phyloP scores from a whole-genome alignment of 2,329 filamentous ascomycete species.

The Clonostachys solani region DNA sequence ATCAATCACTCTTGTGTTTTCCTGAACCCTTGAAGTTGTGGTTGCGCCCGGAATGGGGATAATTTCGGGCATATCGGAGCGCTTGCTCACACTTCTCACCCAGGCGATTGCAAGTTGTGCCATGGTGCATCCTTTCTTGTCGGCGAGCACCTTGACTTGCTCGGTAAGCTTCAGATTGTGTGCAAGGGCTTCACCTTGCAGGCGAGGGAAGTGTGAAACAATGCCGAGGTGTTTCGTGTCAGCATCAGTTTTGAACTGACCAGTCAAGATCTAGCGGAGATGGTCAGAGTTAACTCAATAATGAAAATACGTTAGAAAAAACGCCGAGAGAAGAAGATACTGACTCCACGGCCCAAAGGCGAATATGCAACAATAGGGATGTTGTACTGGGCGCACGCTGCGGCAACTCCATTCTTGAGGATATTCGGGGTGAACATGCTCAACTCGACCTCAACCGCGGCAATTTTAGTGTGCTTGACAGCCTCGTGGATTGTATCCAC shows the following conservation, averaged over 20 bases:
- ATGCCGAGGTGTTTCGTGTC: slow-evolving; percentile 53
- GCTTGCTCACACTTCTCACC: slow-evolving; percentile 44
- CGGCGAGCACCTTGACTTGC: slow-evolving; percentile 51
- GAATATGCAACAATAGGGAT: slow-evolving; percentile 73
- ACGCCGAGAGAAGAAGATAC: slow-evolving; percentile 9
- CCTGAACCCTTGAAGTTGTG: slow-evolving; percentile 48
- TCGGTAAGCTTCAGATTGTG: slow-evolving; percentile 59
- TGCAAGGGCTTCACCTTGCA: slow-evolving; percentile 56
- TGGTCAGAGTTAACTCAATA: slow-evolving; percentile 18
- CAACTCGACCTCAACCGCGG: slow-evolving; percentile 49
- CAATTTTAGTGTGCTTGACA: slow-evolving; percentile 35
- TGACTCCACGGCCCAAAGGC: slow-evolving; percentile 56
- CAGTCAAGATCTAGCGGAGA: slow-evolving; percentile 48
- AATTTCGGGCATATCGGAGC: slow-evolving; percentile 49
- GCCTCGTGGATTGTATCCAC: slow-evolving; percentile 44
- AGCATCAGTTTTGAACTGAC: slow-evolving; percentile 42
- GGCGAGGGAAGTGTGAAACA: slow-evolving; percentile 46
- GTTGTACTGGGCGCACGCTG: slow-evolving; percentile 53
- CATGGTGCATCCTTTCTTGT: slow-evolving; percentile 53
- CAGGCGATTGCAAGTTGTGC: slow-evolving; percentile 66
- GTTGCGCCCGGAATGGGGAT: slow-evolving; percentile 66
- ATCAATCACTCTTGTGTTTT: slow-evolving; percentile 51
- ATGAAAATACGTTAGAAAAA: background rate
- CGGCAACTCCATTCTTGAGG: slow-evolving; percentile 45
- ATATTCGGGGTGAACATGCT: slow-evolving; percentile 44